Conservation (phyloP, 331 rosid species). For the Malus hybrid region DNA sequence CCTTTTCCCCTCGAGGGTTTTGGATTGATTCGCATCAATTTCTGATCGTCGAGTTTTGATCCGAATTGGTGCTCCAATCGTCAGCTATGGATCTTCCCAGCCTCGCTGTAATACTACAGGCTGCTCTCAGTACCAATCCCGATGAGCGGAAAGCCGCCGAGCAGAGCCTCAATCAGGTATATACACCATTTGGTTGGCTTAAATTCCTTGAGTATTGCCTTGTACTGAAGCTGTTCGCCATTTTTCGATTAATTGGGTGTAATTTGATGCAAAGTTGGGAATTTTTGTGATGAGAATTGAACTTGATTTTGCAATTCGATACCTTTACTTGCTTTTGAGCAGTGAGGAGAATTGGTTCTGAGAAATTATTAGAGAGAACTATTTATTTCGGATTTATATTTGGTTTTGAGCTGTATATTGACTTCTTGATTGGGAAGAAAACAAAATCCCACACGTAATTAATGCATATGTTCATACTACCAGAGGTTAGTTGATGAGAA, state of each 20-base stretch:
- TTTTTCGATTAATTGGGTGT: background rate
- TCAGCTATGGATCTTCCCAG: constrained; percentile 72
- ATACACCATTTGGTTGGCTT: constrained; percentile 2
- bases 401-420: background rate
- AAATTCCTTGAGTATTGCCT: background rate
- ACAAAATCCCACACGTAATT: too few relatives aligned
- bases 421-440: background rate
- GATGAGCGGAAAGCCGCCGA: constrained; percentile 87
- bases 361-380: background rate
- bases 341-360: background rate
- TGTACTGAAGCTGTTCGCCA: background rate
- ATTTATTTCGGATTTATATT: too few relatives aligned
- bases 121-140: constrained; percentile 72
- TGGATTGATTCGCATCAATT: background rate
- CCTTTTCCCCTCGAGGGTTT: background rate
- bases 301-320: background rate
- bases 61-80: constrained; percentile 3
- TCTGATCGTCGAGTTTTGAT: background rate
- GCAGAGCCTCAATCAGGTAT: constrained; percentile 73
- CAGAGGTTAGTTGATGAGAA: too few relatives aligned
- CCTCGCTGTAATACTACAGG: constrained; percentile 62
- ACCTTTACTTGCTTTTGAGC: background rate
- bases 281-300: constrained; percentile 13
- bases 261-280: background rate
- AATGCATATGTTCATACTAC: too few relatives aligned